Percentiles rank a stretch among this genome's conserved stretches.
Conservation (phyloP, 2,329 filamentous ascomycete species). For the Claviceps spartinae region DNA sequence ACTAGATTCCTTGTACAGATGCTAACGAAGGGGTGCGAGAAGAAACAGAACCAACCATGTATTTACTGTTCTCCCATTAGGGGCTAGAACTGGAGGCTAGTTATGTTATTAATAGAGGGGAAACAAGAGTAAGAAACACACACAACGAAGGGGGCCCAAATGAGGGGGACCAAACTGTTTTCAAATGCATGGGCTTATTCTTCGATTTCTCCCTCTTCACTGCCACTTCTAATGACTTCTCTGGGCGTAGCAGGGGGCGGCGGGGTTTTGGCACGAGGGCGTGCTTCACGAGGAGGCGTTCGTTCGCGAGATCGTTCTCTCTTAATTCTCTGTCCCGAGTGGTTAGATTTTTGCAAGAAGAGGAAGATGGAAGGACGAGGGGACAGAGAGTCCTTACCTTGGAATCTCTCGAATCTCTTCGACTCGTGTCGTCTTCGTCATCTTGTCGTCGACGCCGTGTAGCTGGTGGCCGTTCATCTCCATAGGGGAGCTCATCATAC, state of each 20-base stretch:
- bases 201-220: constrained; percentile 97
- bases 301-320: constrained; percentile 47
- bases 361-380: background rate
- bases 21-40: background rate
- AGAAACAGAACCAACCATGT: background rate
- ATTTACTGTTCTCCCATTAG: background rate
- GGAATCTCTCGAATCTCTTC: constrained; percentile 50
- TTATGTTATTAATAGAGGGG: background rate
- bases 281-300: constrained; percentile 43
- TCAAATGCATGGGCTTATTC: constrained; percentile 26
- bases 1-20: no score
- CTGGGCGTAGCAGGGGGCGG: constrained; percentile 19
- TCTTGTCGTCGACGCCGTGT: constrained; percentile 66
- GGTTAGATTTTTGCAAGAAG: constrained; percentile 12
- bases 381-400: constrained; percentile 36
- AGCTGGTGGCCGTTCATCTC: constrained; percentile 53
- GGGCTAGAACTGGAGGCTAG: constrained; percentile 4
- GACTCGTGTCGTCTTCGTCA: constrained; percentile 57
- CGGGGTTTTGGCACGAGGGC: constrained; percentile 44
- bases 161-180: background rate
- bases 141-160: background rate
- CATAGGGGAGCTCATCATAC: constrained; percentile 83
- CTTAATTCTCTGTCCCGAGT: constrained; percentile 36
- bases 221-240: constrained; percentile 52
- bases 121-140: background rate